Evolutionary conservation across 78 protist species (phyloP).

Genomic region (Bigelowiella natans): DNA sequence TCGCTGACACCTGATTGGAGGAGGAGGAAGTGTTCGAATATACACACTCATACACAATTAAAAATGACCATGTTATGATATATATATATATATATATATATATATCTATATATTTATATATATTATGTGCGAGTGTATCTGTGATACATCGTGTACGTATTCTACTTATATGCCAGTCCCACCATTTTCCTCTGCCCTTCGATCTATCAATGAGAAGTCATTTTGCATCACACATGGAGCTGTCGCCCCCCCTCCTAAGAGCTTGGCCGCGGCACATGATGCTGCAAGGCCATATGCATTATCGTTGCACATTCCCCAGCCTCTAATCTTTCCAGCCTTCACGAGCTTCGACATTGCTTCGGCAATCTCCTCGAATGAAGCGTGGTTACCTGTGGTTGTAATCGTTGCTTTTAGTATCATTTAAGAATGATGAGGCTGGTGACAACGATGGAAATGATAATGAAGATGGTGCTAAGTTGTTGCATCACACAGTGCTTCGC

Average conservation of each 20-base stretch:
- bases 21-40: background rate
- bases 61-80: background rate
- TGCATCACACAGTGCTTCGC: background rate
- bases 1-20: background rate
- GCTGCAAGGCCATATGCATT: conserved; percentile 12
- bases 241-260: background rate
- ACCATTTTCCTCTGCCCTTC: conserved; percentile 16
- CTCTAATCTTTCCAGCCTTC: conserved; percentile 8
- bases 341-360: conserved; percentile 3
- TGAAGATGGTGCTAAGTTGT: background rate
- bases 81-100: too few relatives aligned
- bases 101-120: too few relatives aligned
- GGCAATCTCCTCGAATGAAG: conserved; percentile 12
- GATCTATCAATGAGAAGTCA: conserved; percentile 8
- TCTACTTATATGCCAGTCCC: too few relatives aligned
- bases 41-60: background rate
- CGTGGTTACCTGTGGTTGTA: too few relatives aligned
- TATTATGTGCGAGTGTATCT: too few relatives aligned
- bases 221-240: conserved; percentile 7
- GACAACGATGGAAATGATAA: too few relatives aligned
- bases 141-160: too few relatives aligned
- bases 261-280: background rate
- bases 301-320: conserved; percentile 26
- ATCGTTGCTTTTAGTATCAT: background rate
- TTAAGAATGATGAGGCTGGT: background rate